Base-by-base conservation (phyloP, 2,329 filamentous ascomycete genomes). In the Neospermospora avenae region DNA sequence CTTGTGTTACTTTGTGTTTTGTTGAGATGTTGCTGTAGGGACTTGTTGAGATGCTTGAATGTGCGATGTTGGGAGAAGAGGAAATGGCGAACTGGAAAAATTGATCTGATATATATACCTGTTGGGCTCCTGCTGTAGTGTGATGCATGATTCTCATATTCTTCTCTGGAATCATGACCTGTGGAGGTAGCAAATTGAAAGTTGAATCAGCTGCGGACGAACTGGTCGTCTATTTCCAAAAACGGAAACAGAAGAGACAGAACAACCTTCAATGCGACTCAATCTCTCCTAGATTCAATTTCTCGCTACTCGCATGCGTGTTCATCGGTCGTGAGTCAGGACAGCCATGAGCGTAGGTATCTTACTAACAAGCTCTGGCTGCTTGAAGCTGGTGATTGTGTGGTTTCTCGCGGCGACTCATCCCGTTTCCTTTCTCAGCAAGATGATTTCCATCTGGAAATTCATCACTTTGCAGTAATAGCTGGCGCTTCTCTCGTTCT, bases 401-500 rank as follows among this genome's bases (percentile, higher is more conserved):
- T n/a, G 18, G 8, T n/a, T 18, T n/a, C n/a, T 42, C 18, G n/a
- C 4, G 39, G 39, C 18, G 39, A 1, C 3, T 20, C 6, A n/a
- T 3, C 39, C 18, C n/a, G 18, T 4, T 42, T 42, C 8, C 14
- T 18, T 22, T 7, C n/a, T n/a, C 10, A 18, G 39, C 16, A 7
- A 18, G n/a, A 10, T n/a, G n/a, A 8, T 22, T 20, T 20, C 39
- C 13, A 28, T 24, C 22, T 14, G 28, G 44, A 31, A 1, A 48
- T 37, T 70, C 65, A 69, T 18, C 62, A 63, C 41, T 57, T 62
- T n/a, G 59, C 59, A 20, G 60, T 45, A 39, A 67, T 34, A 4
- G 52, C 22, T 7, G 39, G 48, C 1, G 58, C 53, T 31, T 66
- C 60, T 55, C 81, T 92, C 34, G 89, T 93, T 73, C 95, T 85